A percentile compares a stretch with the other conserved stretches of the same genome.
phyloP scores from a whole-genome alignment of 202 grass and related monocot genomes.

The Setaria italica region DNA sequence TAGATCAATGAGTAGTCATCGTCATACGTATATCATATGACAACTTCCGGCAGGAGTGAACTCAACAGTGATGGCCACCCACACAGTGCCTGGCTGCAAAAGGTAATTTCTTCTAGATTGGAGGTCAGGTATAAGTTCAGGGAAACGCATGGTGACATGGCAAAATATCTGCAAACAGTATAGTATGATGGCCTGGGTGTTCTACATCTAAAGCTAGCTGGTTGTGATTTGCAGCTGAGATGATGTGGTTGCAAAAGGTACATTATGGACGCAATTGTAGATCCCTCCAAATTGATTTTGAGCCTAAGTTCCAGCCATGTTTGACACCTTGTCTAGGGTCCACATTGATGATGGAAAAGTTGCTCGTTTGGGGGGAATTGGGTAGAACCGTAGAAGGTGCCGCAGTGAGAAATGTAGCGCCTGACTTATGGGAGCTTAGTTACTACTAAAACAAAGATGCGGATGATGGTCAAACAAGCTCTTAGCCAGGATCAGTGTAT shows the following conservation, averaged over 20 bases:
- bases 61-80: neutral
- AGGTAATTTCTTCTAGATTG: neutral
- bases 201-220: neutral
- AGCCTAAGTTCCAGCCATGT: neutral
- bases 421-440: neutral
- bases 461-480: neutral
- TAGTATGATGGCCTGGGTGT: neutral
- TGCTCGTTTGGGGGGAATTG: neutral
- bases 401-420: neutral
- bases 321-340: neutral
- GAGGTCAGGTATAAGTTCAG: neutral
- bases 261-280: neutral
- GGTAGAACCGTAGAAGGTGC: neutral
- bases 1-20: neutral
- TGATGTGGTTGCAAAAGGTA: neutral
- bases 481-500: neutral
- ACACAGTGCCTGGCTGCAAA: constrained; percentile 4
- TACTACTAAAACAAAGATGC: neutral
- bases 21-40: neutral
- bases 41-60: neutral
- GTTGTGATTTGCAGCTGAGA: neutral
- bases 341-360: neutral
- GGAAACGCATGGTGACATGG: neutral
- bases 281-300: neutral
- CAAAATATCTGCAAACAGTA: neutral